Percentiles rank a stretch among this genome's conserved stretches.
Evolutionary conservation across 1,284 basidiomycete species (phyloP).

Genomic region (Cryptococcus neoformans): DNA sequence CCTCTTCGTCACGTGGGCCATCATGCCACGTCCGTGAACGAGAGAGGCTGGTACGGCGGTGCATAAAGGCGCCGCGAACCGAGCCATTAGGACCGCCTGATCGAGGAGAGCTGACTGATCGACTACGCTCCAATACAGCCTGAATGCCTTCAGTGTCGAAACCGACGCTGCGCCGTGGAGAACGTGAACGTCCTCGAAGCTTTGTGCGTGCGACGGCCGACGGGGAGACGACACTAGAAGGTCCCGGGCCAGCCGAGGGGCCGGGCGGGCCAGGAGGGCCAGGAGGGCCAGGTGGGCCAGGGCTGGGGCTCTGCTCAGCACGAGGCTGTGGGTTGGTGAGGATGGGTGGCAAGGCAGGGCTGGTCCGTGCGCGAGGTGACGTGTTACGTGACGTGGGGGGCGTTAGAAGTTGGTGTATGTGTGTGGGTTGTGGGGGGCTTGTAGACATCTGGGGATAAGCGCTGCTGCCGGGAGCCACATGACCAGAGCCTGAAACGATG

Average conservation of each 20-base stretch:
- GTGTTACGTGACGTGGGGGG: slow-evolving; percentile 35
- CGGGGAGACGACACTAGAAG: neutral
- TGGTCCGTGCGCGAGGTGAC: slow-evolving; percentile 18
- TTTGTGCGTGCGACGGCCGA: slow-evolving; percentile 9
- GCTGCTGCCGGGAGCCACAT: neutral
- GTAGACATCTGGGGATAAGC: slow-evolving; percentile 8
- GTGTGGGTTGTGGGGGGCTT: slow-evolving; percentile 33
- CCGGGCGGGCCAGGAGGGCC: neutral
- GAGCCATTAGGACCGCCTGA: neutral
- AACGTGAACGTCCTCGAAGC: slow-evolving; percentile 28
- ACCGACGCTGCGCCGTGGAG: slow-evolving; percentile 24
- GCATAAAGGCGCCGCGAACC: neutral
- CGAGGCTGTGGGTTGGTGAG: neutral
- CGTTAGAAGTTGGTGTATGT: slow-evolving; percentile 28
- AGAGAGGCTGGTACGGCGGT: neutral
- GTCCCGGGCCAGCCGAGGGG: neutral
- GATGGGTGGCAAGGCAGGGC: neutral
- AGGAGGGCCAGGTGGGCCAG: neutral
- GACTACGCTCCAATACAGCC: slow-evolving; percentile 32
- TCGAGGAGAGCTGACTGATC: slow-evolving; percentile 9
- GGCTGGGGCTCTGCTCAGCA: neutral
- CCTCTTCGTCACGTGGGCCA: slow-evolving; percentile 8
- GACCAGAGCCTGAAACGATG: neutral
- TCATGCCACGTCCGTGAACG: slow-evolving; percentile 1
- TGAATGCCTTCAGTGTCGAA: slow-evolving; percentile 34